Conservation (phyloP, 2,329 filamentous ascomycete species). For the Aspergillus texensis region DNA sequence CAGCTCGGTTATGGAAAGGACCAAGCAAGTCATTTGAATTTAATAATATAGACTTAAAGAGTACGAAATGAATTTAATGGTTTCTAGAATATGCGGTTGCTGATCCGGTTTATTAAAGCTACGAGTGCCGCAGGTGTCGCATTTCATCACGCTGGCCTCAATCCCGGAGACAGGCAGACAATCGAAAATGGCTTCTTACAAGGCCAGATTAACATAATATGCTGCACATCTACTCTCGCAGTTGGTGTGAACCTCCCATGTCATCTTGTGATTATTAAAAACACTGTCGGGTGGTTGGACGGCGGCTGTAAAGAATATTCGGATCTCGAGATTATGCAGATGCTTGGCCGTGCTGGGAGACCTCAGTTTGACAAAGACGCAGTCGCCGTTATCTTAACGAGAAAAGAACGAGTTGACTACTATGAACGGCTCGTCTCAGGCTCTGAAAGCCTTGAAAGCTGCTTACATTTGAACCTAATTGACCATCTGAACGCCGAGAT, state of each 20-base stretch:
- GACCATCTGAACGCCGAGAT: constrained; percentile 86
- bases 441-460: constrained; percentile 74
- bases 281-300: constrained; percentile 69
- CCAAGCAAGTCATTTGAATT: constrained; percentile 58
- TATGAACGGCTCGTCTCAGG: constrained; percentile 77
- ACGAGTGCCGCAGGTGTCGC: constrained; percentile 65
- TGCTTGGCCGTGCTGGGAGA: constrained; percentile 81
- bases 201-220: constrained; percentile 77
- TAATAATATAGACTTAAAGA: constrained; percentile 62
- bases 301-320: constrained; percentile 69
- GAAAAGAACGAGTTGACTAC: constrained; percentile 61
- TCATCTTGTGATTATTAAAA: constrained; percentile 81
- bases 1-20: constrained; percentile 64
- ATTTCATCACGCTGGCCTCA: constrained; percentile 80
- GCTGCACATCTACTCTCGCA: constrained; percentile 82
- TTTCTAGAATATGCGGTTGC: constrained; percentile 2
- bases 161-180: constrained; percentile 62
- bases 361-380: constrained; percentile 81
- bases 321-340: constrained; percentile 85
- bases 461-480: constrained; percentile 75
- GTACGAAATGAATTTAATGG: constrained; percentile 38
- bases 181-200: constrained; percentile 70
- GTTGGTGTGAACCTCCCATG: constrained; percentile 84
- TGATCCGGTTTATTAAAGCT: constrained; percentile 32
- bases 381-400: constrained; percentile 78